These are phyloP conservation scores for Plectosphaerella plurivora DNA, from an alignment of 2,329 filamentous ascomycete species.

Conservation along the genomic window DNA sequence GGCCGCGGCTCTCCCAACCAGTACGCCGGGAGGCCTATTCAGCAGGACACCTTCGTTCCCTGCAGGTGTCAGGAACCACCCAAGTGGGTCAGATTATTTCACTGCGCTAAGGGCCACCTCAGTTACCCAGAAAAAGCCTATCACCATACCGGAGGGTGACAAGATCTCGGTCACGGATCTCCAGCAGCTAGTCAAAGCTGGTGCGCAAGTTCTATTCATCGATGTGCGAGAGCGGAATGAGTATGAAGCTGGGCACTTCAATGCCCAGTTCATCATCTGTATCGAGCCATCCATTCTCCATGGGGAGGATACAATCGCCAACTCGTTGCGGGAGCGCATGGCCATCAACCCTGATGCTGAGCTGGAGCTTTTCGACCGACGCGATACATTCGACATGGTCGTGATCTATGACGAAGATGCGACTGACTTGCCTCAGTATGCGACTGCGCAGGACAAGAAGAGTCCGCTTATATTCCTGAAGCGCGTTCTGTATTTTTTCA, in stretches of 20 bases:
- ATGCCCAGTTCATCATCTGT: slow-evolving; percentile 78
- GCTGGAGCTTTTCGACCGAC: slow-evolving; percentile 65
- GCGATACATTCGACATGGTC: slow-evolving; percentile 76
- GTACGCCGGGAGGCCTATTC: slow-evolving; percentile 59
- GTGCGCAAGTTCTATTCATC: slow-evolving; percentile 66
- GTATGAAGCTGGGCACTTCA: slow-evolving; percentile 87
- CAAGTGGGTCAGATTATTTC: slow-evolving; percentile 14
- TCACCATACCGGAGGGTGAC: slow-evolving; percentile 45
- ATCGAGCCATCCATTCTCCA: slow-evolving; percentile 75
- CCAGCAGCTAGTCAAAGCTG: slow-evolving; percentile 60
- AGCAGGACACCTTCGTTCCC: slow-evolving; percentile 37
- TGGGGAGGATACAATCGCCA: slow-evolving; percentile 61
- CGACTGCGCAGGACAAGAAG: slow-evolving; percentile 31
- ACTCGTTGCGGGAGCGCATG: slow-evolving; percentile 62
- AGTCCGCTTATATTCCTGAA: slow-evolving; percentile 66
- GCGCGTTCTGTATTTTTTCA: slow-evolving; percentile 79
- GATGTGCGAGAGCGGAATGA: slow-evolving; percentile 77
- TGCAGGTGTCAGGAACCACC: slow-evolving; percentile 20
- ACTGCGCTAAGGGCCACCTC: slow-evolving; percentile 7
- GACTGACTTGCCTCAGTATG: slow-evolving; percentile 37
- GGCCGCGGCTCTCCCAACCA: slow-evolving; percentile 60
- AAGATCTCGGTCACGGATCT: slow-evolving; percentile 60
- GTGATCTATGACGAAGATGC: slow-evolving; percentile 83
- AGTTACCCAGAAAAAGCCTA: slow-evolving; percentile 16
- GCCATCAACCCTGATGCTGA: slow-evolving; percentile 72